Base-by-base conservation (phyloP, 495 filamentous ascomycete species). In the Aspergillus cavernicola region DNA sequence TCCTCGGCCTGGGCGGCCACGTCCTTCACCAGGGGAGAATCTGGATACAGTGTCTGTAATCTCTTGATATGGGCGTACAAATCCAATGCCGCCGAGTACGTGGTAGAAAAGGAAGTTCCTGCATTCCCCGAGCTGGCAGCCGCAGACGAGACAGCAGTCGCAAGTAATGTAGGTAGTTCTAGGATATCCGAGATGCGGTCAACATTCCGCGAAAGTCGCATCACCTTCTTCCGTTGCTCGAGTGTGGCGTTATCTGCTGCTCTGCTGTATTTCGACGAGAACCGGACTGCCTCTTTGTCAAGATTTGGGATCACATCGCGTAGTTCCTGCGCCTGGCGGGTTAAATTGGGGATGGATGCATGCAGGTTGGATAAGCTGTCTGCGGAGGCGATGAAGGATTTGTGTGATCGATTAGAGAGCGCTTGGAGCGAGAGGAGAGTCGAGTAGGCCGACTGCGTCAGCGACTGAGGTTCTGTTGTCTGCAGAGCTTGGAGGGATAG, bases 31-130 rank as follows among this genome's bases (percentile, higher is more conserved):
- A 96, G 75, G 2, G 78, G 75, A 0, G 90, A 95, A 43, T 86
- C 75, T 0, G 90, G 85, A 68, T 96, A 95, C 52, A 97, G 74
- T 2, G 82, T 80, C 53, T 91, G 85, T 3, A 99, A 74, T 15
- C 95, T 80, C 52, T 89, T 88, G 66, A 97, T 96, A 70, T 97
- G 95, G n/a, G 87, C 85, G 64, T 96, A 85, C 4, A 97, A 75
- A 61, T 99, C 95, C 38, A 99, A 76, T 1, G 92, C 92, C 0
- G 89, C 88, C 2, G 92, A 87, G 69, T 96, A 96, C 56, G 88
- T 93, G 12, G 85, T 81, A n/a, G 82, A 85, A 11, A 74, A 65
- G 5, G 70, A 66, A 3, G 76, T 66, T 1, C 75, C 68, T 8
- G 75, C 58, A 6, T 71, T 65, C 23, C 72, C 71, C 1, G 75